Evolutionary conservation across 2,329 filamentous ascomycete species (phyloP), one percentile per base, ranked within the genome.

Genomic region (Didymella lethalis): DNA sequence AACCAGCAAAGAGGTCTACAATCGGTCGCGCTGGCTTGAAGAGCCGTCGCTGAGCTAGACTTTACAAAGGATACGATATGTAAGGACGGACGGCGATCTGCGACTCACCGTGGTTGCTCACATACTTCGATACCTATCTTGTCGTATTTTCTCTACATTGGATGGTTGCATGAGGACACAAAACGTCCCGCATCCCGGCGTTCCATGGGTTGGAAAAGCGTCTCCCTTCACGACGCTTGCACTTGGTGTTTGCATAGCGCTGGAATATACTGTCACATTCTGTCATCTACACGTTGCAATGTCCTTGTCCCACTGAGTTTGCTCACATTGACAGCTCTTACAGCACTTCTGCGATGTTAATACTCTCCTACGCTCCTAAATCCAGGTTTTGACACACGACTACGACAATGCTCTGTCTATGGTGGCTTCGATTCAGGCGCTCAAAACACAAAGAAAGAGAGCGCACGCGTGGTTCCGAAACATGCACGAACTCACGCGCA

Each of bases 1-100:
- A 69, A 59, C 72, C 71, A 20, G 69, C 69, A 7, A 68, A 70
- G 57, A 64, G 74, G 31, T 77, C 74, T n/a, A 76, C 73, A 14
- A 69, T 66, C 7, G 70, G 68, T 34, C 72, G 73, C 36, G 66
- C 73, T 25, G 73, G 70, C 20, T 59, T 75, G 23, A 64, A 69
- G 51, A 65, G 71, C 54, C 71, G 73, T 45, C 67, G 66, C 52
- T 74, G 56, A 68, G 34, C 26, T n/a, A 44, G 38, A 11, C 18
- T 12, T 16, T 36, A 25, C 46, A n/a, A 57, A 62, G 28, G 61
- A 50, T 45, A 50, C 20, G 38, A 54, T 50, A 38, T 54, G 58
- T 56, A 51, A 52, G 49, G 48, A 57, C 50, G 49, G 51, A 51
- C 44, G 45, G 49, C 58, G 32, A 57, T 50, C 40, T 54, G 49